Evolutionary conservation across 495 filamentous ascomycete species (phyloP), one percentile per base, ranked within the genome.

Genomic region (Aspergillus nidulans): DNA sequence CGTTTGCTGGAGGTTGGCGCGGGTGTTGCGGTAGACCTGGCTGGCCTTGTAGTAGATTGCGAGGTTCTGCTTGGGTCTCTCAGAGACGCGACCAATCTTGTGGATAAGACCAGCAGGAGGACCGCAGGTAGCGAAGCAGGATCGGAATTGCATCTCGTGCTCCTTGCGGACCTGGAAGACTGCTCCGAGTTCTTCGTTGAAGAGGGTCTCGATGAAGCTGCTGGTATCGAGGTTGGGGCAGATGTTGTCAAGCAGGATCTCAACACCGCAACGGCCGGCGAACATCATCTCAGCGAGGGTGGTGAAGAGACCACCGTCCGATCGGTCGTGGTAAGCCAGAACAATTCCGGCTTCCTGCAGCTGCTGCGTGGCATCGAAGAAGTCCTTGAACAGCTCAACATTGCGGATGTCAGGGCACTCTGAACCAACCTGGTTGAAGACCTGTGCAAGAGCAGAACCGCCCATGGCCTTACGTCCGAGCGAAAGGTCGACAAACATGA

Each of bases 271-370:
- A 40, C 94, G 85, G 24, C 94, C 94, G 10, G 94, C 94, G 63
- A 98, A 97, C 84, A 96, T 95, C 94, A 97, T 97, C 69, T 98
- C 94, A 10, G 84, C 88, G 10, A 97, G 76, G 7, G 92, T 91
- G 12, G 92, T 96, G 61, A 97, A 83, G 4, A 98, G 74, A 63
- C 94, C 94, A 69, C 95, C 94, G 60, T 97, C 94, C 15, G 90
- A 96, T 30, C 86, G 80, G 65, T 97, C 94, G 66, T 98, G 94
- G 64, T 97, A 97, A 16, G 94, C 95, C 21, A 97, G 79, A 25
- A 98, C 91, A 57, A 97, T 81, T 15, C 85, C 88, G 38, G 85
- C 80, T 64, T 95, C 86, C 66, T 97, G 94, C 6, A 95, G 77
- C 63, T 92, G 87, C 28, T 87, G 81, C 13, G 95, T 79, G 18